Evolutionary conservation across 192 early-diverging fungal species (phyloP).

Genomic region (Backusella morwellensis): DNA sequence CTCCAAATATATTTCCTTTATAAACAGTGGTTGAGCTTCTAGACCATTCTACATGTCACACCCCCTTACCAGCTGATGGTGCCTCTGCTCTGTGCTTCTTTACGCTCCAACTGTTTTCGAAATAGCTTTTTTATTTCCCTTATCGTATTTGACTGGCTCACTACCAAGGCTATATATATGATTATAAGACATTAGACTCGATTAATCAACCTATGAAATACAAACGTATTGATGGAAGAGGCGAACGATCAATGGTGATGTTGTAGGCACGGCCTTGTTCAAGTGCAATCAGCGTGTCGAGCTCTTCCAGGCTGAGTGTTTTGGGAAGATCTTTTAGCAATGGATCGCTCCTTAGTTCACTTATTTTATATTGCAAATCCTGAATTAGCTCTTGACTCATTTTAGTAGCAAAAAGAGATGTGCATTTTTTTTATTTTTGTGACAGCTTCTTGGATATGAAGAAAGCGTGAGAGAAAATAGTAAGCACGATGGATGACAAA

Average conservation of each 20-base stretch:
- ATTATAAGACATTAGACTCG: background rate
- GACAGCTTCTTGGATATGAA: background rate
- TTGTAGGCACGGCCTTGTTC: slow-evolving; percentile 25
- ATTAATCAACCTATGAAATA: background rate
- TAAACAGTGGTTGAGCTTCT: background rate
- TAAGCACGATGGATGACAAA: too few relatives aligned
- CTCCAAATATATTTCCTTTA: slow-evolving; percentile 35
- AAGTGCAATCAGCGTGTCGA: slow-evolving; percentile 26
- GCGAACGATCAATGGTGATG: slow-evolving; percentile 14
- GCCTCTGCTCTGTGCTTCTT: background rate
- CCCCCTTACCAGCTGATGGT: slow-evolving; percentile 27
- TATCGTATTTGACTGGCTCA: slow-evolving; percentile 20
- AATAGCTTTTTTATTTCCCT: slow-evolving; percentile 22
- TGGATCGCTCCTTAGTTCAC: slow-evolving; percentile 14
- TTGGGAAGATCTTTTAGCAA: slow-evolving; percentile 19
- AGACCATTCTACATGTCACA: background rate
- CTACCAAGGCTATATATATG: slow-evolving; percentile 7
- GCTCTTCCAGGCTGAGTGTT: slow-evolving; percentile 6
- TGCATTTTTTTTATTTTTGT: background rate
- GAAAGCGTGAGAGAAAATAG: background rate
- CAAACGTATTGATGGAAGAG: slow-evolving; percentile 19
- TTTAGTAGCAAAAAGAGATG: background rate
- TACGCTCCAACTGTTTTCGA: background rate
- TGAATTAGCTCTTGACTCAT: background rate
- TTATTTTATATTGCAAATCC: slow-evolving; percentile 3